Conservation (phyloP, 1,139 yeast species). For the Taphrina betulina region DNA sequence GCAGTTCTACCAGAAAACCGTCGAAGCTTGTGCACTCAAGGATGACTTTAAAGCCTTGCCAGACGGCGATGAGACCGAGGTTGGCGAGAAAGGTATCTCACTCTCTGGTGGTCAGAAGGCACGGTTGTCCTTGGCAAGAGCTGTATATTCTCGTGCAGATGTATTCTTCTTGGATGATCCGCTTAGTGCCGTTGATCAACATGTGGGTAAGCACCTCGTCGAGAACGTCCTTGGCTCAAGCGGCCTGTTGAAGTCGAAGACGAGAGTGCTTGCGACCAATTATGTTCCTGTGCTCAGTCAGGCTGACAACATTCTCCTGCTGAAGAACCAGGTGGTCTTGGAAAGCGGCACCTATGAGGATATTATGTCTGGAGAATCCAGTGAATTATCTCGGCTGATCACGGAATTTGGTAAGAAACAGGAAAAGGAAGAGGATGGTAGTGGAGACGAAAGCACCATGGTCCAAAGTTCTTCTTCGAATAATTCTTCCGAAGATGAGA, state of each 20-base stretch:
- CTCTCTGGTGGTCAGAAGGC: slow-evolving; percentile 98
- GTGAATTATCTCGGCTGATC: slow-evolving; percentile 62
- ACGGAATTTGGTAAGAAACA: slow-evolving; percentile 53
- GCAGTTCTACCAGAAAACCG: slow-evolving; percentile 70
- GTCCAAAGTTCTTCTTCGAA: slow-evolving; percentile 31
- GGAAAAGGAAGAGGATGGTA: slow-evolving; percentile 23
- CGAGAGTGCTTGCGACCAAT: slow-evolving; percentile 84
- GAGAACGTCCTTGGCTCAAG: slow-evolving; percentile 75
- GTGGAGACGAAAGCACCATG: slow-evolving; percentile 32
- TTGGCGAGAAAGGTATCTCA: slow-evolving; percentile 96
- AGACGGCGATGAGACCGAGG: slow-evolving; percentile 86
- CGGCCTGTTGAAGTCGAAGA: slow-evolving; percentile 74
- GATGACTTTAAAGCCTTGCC: slow-evolving; percentile 76
- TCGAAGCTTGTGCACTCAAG: slow-evolving; percentile 85
- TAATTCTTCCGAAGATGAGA: slow-evolving; percentile 34
- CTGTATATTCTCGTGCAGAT: slow-evolving; percentile 93
- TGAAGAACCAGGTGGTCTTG: slow-evolving; percentile 70
- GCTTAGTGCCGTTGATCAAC: slow-evolving; percentile 93
- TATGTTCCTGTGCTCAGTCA: slow-evolving; percentile 77
- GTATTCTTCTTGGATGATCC: slow-evolving; percentile 87
- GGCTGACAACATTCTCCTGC: slow-evolving; percentile 71
- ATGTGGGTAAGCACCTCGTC: slow-evolving; percentile 82
- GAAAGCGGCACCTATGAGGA: slow-evolving; percentile 74
- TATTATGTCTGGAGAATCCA: slow-evolving; percentile 50
- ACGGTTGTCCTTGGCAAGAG: slow-evolving; percentile 86